Percentiles rank a stretch among this genome's conserved stretches.
Conservation (phyloP, 163 green algal species). For the Prototheca cutis region DNA sequence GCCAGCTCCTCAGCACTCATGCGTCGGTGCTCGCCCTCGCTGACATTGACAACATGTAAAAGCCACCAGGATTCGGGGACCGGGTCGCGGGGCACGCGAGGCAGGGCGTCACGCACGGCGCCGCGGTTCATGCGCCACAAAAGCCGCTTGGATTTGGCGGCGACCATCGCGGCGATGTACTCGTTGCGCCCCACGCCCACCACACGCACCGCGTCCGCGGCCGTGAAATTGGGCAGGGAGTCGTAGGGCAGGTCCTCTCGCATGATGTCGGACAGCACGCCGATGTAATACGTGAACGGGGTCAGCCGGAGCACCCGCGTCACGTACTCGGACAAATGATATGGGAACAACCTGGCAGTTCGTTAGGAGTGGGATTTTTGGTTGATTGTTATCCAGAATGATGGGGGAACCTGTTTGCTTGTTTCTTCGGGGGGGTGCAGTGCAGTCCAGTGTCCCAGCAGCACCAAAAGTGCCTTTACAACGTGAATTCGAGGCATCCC, state of each 20-base stretch:
- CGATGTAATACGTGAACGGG: conserved; percentile 75
- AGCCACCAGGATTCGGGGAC: conserved; percentile 65
- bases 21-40: conserved; percentile 55
- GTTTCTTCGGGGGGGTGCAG: too few species aligned
- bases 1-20: conserved; percentile 53
- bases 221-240: conserved; percentile 92
- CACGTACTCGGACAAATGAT: conserved; percentile 81
- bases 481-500: too few species aligned
- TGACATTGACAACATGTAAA: conserved; percentile 70
- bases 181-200: conserved; percentile 86
- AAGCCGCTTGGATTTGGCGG: conserved; percentile 61
- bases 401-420: background rate
- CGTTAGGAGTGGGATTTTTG: too few species aligned
- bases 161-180: conserved; percentile 84
- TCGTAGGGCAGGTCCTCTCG: conserved; percentile 81
- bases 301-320: conserved; percentile 73
- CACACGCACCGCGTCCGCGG: conserved; percentile 72
- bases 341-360: conserved; percentile 89
- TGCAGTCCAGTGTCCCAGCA: too few species aligned
- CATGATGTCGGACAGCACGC: conserved; percentile 71
- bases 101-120: conserved; percentile 72
- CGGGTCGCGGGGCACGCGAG: conserved; percentile 22
- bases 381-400: too few species aligned
- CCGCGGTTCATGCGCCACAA: conserved; percentile 86
- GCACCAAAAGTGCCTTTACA: too few species aligned